phyloP scores from a whole-genome alignment of 768 basidiomycete species.

The Tylopilus plumbeoviolaceoides region DNA sequence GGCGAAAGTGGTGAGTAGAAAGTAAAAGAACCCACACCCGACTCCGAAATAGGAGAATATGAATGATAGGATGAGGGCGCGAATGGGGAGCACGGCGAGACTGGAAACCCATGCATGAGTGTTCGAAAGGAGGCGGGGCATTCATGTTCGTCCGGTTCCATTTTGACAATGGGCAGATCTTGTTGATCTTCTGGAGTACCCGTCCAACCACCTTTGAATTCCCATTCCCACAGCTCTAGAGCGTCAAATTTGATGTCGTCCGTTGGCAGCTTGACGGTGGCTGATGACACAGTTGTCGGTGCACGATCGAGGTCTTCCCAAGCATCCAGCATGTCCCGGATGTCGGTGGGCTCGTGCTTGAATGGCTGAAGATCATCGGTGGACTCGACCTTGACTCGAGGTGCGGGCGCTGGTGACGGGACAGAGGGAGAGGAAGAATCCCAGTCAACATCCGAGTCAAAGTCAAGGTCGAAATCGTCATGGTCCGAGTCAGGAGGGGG shows the following conservation, averaged over 20 bases:
- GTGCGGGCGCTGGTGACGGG: constrained; percentile 19
- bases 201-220: constrained; percentile 30
- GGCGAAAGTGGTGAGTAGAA: constrained; percentile 13
- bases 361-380: constrained; percentile 33
- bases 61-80: constrained; percentile 16
- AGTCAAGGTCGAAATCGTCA: constrained; percentile 46
- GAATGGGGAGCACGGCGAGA: constrained; percentile 19
- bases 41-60: constrained; percentile 20
- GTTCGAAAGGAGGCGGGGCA: constrained; percentile 2
- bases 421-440: constrained; percentile 44
- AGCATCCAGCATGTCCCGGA: constrained; percentile 60
- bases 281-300: constrained; percentile 24
- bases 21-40: constrained; percentile 11
- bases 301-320: constrained; percentile 62
- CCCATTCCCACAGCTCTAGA: constrained; percentile 36
- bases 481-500: constrained; percentile 64
- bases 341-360: constrained; percentile 60
- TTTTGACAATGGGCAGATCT: constrained; percentile 26
- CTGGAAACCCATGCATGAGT: constrained; percentile 7
- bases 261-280: constrained; percentile 30
- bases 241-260: constrained; percentile 43
- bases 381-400: constrained; percentile 19
- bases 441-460: constrained; percentile 57
- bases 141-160: constrained; percentile 45
- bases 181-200: constrained; percentile 13